Evolutionary conservation across 164 flowering plant species (phyloP).

Genomic region (Vitis labrusca): DNA sequence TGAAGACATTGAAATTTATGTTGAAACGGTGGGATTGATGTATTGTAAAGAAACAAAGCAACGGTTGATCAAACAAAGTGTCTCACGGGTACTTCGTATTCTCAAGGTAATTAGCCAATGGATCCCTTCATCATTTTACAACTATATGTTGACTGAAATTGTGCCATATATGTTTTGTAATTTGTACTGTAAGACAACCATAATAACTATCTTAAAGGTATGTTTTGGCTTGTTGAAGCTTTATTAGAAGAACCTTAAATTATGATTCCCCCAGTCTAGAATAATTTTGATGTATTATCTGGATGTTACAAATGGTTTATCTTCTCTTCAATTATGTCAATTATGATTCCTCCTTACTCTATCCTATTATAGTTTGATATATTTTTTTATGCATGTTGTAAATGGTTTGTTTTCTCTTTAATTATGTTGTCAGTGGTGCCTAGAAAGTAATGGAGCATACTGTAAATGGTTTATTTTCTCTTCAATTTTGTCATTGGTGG

Average conservation of each 20-base stretch:
- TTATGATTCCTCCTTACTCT: background rate
- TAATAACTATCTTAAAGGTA: background rate
- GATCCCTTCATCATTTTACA: background rate
- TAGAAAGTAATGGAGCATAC: background rate
- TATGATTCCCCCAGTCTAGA: background rate
- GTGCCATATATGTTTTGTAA: background rate
- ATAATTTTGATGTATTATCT: no score
- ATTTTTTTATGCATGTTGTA: background rate
- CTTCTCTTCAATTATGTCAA: no score
- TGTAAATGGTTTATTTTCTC: no score
- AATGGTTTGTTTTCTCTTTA: background rate
- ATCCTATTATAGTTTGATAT: background rate
- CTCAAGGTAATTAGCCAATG: constrained; percentile 71
- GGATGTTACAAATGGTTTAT: no score
- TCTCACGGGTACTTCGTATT: constrained; percentile 79
- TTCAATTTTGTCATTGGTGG: no score
- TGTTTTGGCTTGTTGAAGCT: no score
- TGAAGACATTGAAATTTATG: constrained; percentile 90
- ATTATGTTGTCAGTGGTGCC: background rate
- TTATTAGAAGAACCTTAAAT: background rate
- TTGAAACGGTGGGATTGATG: constrained; percentile 94
- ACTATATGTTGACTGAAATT: background rate
- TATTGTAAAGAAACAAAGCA: constrained; percentile 90
- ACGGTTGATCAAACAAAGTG: constrained; percentile 81
- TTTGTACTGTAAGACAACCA: background rate